Evolutionary conservation across 1,284 basidiomycete genomes (phyloP).

Genomic region (Leccinum pallidistipes): DNA sequence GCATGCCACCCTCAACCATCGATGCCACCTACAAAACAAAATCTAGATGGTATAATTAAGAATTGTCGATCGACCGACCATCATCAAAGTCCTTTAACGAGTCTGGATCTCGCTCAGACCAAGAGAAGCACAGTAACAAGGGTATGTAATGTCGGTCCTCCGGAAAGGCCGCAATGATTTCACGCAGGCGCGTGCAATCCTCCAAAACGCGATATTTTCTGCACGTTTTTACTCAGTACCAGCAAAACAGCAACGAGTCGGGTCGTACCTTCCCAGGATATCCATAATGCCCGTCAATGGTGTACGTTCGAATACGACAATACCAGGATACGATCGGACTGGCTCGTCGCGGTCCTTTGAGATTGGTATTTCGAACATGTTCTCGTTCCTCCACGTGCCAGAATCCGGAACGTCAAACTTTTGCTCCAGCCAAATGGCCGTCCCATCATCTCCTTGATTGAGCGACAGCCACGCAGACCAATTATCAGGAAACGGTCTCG

Average conservation of each 20-base stretch:
- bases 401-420: slow-evolving; percentile 68
- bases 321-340: slow-evolving; percentile 47
- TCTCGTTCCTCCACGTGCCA: slow-evolving; percentile 58
- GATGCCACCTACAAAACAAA: slow-evolving; percentile 42
- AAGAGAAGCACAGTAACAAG: slow-evolving; percentile 57
- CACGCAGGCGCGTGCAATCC: slow-evolving; percentile 67
- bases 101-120: slow-evolving; percentile 47
- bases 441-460: slow-evolving; percentile 68
- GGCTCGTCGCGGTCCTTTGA: slow-evolving; percentile 10
- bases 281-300: slow-evolving; percentile 60
- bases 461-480: slow-evolving; percentile 70
- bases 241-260: neutral
- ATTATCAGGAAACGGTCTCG: slow-evolving; percentile 28
- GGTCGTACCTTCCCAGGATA: slow-evolving; percentile 59
- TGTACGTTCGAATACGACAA: slow-evolving; percentile 71
- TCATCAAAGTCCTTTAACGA: slow-evolving; percentile 45
- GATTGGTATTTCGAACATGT: slow-evolving; percentile 55
- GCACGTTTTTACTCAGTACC: slow-evolving; percentile 1
- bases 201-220: slow-evolving; percentile 73
- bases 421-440: slow-evolving; percentile 73
- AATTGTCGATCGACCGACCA: slow-evolving; percentile 40
- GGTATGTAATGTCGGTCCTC: slow-evolving; percentile 56
- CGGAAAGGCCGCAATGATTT: slow-evolving; percentile 55
- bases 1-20: slow-evolving; percentile 42
- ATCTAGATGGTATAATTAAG: neutral